Conservation (phyloP, 768 basidiomycete species). For the Rhodotorula graminis region DNA sequence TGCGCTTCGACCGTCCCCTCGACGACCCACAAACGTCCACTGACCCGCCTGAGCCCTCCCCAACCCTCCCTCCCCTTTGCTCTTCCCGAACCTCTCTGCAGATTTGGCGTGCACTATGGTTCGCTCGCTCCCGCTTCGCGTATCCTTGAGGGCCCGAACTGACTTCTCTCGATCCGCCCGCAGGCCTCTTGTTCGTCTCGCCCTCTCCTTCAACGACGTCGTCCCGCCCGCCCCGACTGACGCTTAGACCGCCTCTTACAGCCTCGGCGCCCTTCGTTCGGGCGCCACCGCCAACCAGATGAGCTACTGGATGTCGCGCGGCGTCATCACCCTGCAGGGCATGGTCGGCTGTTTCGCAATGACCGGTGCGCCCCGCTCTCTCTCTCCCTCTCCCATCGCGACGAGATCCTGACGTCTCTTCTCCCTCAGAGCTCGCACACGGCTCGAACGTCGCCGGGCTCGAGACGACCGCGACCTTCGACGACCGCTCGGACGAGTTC, state of each 20-base stretch:
- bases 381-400: not conserved
- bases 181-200: no score
- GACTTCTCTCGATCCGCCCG: no score
- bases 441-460: slow-evolving; percentile 51
- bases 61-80: no score
- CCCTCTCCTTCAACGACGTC: no score
- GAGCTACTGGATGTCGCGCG: slow-evolving; percentile 50
- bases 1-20: slow-evolving; percentile 6
- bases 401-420: not conserved
- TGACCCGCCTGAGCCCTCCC: not conserved
- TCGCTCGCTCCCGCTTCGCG: not conserved
- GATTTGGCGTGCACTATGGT: slow-evolving; percentile 36
- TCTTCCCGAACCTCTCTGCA: not conserved
- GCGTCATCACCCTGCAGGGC: slow-evolving; percentile 50
- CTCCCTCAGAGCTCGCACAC: slow-evolving; percentile 34
- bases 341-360: slow-evolving; percentile 49
- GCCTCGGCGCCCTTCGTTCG: slow-evolving; percentile 47
- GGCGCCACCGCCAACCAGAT: slow-evolving; percentile 49
- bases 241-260: slow-evolving; percentile 17
- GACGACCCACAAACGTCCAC: not conserved
- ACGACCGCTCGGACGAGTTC: slow-evolving; percentile 49
- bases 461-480: slow-evolving; percentile 52
- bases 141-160: no score
- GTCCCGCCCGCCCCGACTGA: not conserved
- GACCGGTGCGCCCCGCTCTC: slow-evolving; percentile 28